Evolutionary conservation across 129 eudicot genomes (phyloP), one percentile per base, ranked within the genome.

Genomic region (Tanacetum coccineum): DNA sequence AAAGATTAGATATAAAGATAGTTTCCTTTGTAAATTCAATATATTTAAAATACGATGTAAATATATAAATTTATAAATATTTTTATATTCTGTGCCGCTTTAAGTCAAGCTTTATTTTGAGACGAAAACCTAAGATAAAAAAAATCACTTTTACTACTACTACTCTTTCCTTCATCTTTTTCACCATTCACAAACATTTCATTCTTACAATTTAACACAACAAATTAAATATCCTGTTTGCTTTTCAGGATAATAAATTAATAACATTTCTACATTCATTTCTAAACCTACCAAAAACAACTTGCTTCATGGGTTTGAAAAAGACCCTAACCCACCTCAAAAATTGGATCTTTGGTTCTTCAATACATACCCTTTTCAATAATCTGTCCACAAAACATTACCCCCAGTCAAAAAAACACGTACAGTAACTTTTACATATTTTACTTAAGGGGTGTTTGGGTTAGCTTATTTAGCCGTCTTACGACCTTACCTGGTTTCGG

Each of bases 361-460:
- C 76, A 46, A 22, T 55, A 19, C 22, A 59, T 63, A 68, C 68
- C 32, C 28, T 64, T 68, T 50, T 82, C 74, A 87, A 14, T 68
- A 84, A 84, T 87, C 95, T 87, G 95, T 80, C n/a, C 7, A 49
- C 52, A 32, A 78, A 57, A 76, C 53, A 22, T 32, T 42, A 44
- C 9, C 58, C n/a, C 66, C 11, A 54, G 15, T 52, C 32, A 17
- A 12, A 21, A 46, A 25, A 17, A 36, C 9, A 6, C 9, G 6
- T 6, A 6, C n/a, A 36, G 42, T 36, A 36, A 36, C 42, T 36
- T 36, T 36, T 36, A 1, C 9, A 36, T 5, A 32, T 32, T 32
- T 36, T 36, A 1, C 42, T 36, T 36, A 36, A 36, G 42, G 42
- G 42, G 42, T 36, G 42, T 36, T 36, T 36, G 42, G 42, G 1